Conservation (phyloP, 2,329 filamentous ascomycete species). For the Lecanicillium sp. region DNA sequence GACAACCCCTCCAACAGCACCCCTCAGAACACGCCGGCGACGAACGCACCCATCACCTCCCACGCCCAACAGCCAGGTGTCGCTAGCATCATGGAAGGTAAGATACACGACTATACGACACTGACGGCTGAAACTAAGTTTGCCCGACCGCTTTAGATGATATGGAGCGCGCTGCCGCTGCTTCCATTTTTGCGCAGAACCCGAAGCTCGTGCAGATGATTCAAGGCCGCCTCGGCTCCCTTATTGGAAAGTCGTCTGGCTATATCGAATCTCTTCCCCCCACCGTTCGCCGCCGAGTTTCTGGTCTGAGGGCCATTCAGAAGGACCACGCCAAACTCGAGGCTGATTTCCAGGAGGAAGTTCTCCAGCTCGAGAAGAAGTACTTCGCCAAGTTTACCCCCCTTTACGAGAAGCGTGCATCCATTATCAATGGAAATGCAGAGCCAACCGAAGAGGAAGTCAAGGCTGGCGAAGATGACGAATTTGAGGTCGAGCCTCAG, state of each 20-base stretch:
- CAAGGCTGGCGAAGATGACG: conserved; percentile 73
- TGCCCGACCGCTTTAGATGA: conserved; percentile 59
- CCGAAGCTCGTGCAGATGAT: conserved; percentile 95
- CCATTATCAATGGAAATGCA: conserved; percentile 78
- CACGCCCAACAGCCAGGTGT: conserved; percentile 94
- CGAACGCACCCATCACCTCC: conserved; percentile 93
- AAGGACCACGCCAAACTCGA: conserved; percentile 98
- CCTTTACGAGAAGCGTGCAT: conserved; percentile 88
- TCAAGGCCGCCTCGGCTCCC: conserved; percentile 86
- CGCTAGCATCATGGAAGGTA: conserved; percentile 95
- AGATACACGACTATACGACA: conserved; percentile 19
- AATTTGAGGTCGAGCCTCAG: conserved; percentile 66
- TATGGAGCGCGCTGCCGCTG: conserved; percentile 76
- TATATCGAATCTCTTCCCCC: conserved; percentile 94
- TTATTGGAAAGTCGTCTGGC: conserved; percentile 91
- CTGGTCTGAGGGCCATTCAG: conserved; percentile 94
- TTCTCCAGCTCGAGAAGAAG: conserved; percentile 97
- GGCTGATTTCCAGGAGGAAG: conserved; percentile 97
- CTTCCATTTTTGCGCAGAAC: conserved; percentile 92
- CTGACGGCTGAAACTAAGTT: conserved; percentile 15
- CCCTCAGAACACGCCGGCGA: conserved; percentile 95
- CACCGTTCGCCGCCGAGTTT: conserved; percentile 84
- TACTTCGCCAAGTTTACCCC: conserved; percentile 99
- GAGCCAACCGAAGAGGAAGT: conserved; percentile 88
- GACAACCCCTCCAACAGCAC: conserved; percentile 57